Evolutionary conservation across 73 alveolate species (phyloP).

Genomic region (Paramecium biaurelia): DNA sequence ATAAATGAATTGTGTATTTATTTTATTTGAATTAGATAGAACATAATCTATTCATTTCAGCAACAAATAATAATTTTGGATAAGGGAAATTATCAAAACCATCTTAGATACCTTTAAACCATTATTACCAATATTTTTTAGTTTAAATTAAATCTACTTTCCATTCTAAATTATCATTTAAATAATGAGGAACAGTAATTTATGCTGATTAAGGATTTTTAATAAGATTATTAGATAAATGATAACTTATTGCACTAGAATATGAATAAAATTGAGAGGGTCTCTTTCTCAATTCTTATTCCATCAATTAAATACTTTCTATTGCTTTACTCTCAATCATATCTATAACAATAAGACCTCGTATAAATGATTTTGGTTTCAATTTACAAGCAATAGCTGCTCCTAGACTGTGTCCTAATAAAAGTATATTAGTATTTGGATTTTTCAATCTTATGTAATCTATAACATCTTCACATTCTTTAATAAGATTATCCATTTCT

Average conservation of each 20-base stretch:
- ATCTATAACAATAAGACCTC: neutral
- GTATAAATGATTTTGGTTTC: neutral
- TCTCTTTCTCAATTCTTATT: neutral
- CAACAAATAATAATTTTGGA: neutral
- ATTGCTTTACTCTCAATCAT: neutral
- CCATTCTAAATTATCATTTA: conserved; percentile 28
- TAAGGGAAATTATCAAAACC: neutral
- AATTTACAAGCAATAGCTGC: conserved; percentile 58
- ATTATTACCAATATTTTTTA: neutral
- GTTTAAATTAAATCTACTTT: neutral
- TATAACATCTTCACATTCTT: neutral
- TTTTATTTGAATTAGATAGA: neutral
- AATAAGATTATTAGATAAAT: neutral
- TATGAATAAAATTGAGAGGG: neutral
- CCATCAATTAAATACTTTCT: neutral
- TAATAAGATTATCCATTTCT: neutral
- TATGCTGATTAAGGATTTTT: neutral
- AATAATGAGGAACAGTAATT: conserved; percentile 17
- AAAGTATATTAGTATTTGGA: neutral
- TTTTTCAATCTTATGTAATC: neutral
- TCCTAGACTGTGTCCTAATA: conserved; percentile 63
- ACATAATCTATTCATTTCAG: neutral
- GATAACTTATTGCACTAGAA: neutral
- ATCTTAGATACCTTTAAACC: neutral
- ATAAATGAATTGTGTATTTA: neutral